Evolutionary conservation across 2,329 filamentous ascomycete genomes (phyloP), one percentile per base, ranked within the genome.

Genomic region (Juglanconis oblonga): DNA sequence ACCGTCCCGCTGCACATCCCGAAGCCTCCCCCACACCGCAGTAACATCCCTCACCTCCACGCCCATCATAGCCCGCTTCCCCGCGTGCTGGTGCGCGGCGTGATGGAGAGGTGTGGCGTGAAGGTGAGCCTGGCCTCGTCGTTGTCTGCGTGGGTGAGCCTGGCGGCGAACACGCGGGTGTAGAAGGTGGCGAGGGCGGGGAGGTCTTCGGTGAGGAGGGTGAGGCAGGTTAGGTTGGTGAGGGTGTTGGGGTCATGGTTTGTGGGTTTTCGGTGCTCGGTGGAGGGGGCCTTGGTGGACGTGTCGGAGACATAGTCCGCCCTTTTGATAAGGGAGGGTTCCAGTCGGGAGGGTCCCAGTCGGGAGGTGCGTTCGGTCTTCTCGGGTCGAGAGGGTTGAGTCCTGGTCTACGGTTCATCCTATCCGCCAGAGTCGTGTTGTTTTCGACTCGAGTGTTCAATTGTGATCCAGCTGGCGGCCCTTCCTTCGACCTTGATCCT

Each of bases 161-260:
- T 17, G 8, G 52, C 29, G 38, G 33, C 9, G 24, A 62, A 52
- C 29, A 49, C 52, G 29, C 2, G 47, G n/a, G 51, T 42, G 52
- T 62, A 59, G 48, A 62, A 62, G 35, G 17, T 13, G 6, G 13
- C 38, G 7, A 48, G 17, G 47, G 11, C 24, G 10, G 35, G 5
- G 13, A 62, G 51, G 51, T 62, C 56, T 2, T 52, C 56, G 9
- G 58, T 57, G 5, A 52, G 56, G 40, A 62, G 56, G 3, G 56
- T 55, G 29, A 62, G 31, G 31, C 14, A 3, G 7, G 40, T 54
- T 29, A 45, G 33, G 8, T 33, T 24, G 38, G 13, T 10, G 52
- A 44, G 17, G 29, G 38, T 5, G 8, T 52, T 10, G 11, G 4
- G 17, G 36, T 32, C 17, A 31, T 38, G 11, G 6, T 38, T 3